phyloP scores from a whole-genome alignment of 1,284 basidiomycete genomes.

The Trametes pubescens region DNA sequence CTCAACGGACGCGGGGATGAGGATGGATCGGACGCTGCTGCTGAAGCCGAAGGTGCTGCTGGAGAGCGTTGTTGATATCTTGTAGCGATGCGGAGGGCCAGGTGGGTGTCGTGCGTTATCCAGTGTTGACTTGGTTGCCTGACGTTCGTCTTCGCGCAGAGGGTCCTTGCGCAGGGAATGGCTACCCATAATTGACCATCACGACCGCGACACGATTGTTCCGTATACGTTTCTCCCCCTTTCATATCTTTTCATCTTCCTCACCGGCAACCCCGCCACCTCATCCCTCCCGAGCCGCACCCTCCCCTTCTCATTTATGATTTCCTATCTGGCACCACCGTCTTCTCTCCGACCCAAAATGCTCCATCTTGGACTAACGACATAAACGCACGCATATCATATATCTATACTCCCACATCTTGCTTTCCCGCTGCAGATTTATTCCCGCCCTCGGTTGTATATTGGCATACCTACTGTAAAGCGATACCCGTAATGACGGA shows the following conservation, averaged over 20 bases:
- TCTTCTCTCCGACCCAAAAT: neutral
- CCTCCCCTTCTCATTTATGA: neutral
- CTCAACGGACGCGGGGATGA: conserved; percentile 22
- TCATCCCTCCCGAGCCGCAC: no score
- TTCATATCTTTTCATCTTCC: neutral
- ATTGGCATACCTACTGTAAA: conserved; percentile 17
- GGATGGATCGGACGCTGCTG: conserved; percentile 41
- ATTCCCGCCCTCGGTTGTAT: conserved; percentile 5
- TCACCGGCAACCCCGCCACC: no score
- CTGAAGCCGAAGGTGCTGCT: conserved; percentile 49
- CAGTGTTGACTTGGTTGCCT: neutral
- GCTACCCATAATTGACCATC: neutral
- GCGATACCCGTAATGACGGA: conserved; percentile 15
- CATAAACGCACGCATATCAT: conserved; percentile 10
- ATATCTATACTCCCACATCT: conserved; percentile 15
- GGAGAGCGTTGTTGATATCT: conserved; percentile 45
- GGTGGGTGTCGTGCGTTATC: conserved; percentile 4
- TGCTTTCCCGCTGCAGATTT: conserved; percentile 10
- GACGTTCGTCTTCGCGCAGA: neutral
- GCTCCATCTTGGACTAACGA: neutral
- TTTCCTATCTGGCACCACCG: no score
- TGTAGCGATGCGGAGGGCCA: conserved; percentile 30
- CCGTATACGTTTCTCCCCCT: neutral
- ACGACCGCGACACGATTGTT: conserved; percentile 1
- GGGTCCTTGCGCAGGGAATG: neutral